These are phyloP conservation scores for Solanum sparsipilum DNA, from an alignment of 257 asterid species.

Conservation along the genomic window DNA sequence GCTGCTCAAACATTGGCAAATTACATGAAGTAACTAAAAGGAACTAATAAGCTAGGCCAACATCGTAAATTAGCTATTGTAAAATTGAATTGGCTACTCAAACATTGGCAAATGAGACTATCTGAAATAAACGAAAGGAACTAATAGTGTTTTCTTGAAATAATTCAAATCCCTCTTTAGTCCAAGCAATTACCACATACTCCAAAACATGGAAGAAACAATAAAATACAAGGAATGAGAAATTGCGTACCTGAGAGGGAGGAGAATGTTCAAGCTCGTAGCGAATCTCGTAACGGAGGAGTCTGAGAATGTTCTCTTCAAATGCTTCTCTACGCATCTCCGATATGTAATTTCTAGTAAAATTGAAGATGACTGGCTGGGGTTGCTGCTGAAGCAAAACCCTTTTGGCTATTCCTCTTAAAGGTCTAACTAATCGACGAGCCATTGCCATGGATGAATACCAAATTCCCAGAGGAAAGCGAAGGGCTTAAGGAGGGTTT, in stretches of 20 bases:
- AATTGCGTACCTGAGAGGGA: slow-evolving; percentile 37
- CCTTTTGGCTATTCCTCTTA: not conserved
- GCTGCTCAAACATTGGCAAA: not conserved
- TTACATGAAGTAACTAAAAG: not conserved
- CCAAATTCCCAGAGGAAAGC: not conserved
- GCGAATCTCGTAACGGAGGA: slow-evolving; percentile 62
- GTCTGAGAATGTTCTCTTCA: slow-evolving; percentile 69
- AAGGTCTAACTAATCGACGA: slow-evolving; percentile 10
- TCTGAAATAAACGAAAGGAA: not conserved
- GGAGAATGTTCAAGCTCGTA: slow-evolving; percentile 61
- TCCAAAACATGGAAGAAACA: not conserved
- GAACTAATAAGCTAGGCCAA: not conserved
- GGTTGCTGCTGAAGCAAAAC: slow-evolving; percentile 7
- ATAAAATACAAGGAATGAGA: not conserved
- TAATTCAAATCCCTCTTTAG: not conserved
- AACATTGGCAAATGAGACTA: not conserved
- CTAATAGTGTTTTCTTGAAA: not conserved
- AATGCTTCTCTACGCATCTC: slow-evolving; percentile 75
- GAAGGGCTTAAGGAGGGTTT: slow-evolving; percentile 10
- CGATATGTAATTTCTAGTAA: slow-evolving; percentile 35
- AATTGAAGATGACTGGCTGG: not conserved
- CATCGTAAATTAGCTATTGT: not conserved
- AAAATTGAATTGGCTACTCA: not conserved
- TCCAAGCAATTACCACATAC: not conserved
- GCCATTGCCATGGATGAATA: slow-evolving; percentile 2